Evolutionary conservation across 371 early-diverging fungal genomes (phyloP), one percentile per base, ranked within the genome.

Genomic region (Mortierella sp.): DNA sequence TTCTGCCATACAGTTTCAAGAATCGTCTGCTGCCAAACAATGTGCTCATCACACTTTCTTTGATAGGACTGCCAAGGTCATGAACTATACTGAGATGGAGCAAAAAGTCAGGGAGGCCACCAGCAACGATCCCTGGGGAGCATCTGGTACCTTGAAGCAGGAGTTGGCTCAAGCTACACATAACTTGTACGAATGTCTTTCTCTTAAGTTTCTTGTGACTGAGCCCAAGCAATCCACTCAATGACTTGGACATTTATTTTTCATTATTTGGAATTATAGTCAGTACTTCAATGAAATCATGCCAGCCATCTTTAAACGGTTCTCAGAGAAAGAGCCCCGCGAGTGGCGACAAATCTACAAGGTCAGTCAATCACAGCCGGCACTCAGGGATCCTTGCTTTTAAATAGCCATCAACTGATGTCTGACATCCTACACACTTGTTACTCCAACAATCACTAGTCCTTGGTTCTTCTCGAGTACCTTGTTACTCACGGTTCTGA

Each of bases 271-370:
- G 29, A 19, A 28, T 45, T 23, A 31, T 72, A 95, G 96, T 72
- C 91, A 93, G 84, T 87, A 93, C 68, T 96, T 97, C 76, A 93
- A 93, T 70, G 97, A 97, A 78, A 94, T 98, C 65, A 96, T 98
- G 96, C 89, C 95, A 0, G 92, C 93, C 22, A 91, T 98, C 34
- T 97, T 93, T 83, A 89, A 92, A 70, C 89, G 95, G 28, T 91
- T 97, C 69, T 89, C 92, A 43, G 97, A 97, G 73, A 91, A 92
- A 59, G 93, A 95, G 66, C 88, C 94, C 0, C 81, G 89, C 32
- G 92, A 92, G 66, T 98, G 98, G 99, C 86, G 98, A 72, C 95
- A 96, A 74, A 91, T 95, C 31, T 98, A 98, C 89, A 98, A 98
- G 89, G 96, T 67, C 23, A 66, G 66, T 40, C 54, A 49, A 23